Base-by-base conservation (phyloP, 306 rosid genomes). In the Fragaria vesca region DNA sequence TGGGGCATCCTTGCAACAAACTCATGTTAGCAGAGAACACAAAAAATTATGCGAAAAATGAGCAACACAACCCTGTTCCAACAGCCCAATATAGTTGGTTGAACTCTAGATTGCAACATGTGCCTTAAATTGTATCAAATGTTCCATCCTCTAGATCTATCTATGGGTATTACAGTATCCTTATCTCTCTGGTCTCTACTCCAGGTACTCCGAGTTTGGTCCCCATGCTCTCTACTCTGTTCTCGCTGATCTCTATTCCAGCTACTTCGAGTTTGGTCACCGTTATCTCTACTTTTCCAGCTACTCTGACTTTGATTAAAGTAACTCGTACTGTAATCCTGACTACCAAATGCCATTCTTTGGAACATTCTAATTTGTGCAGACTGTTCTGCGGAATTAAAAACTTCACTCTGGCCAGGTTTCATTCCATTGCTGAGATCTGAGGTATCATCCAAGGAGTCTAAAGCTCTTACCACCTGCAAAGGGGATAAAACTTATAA, bases 381-480 rank as follows among this genome's bases (percentile, higher is more conserved):
- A 66, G 96, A 91, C 55, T 91, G 99, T 45, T 86, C 79, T 12
- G 89, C 90, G 4, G 90, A 87, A 84, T 91, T 82, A 43, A 86
- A 86, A 34, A 83, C 83, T 78, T 90, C 90, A 75, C 99, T 96
- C 79, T 96, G 90, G 36, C 99, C 97, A 2, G 98, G 99, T 84
- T 82, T 96, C 88, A 96, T 80, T 80, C 99, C 99, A 38, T 93
- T 91, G 36, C 79, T 88, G 68, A 96, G 96, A 84, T 96, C 98
- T 0, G 89, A 38, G 74, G 79, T 9, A 69, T 96, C 98, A 47
- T 91, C 94, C 40, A 91, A 60, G 43, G 96, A 85, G 80, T 89
- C 98, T 17, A 93, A 87, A 77, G 99, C 99, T 86, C 99, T 91
- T 61, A 90, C 94, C 73, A 95, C 97, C 99, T 95, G 26, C 11